phyloP scores from a whole-genome alignment of 257 asterid species.

The Nicotiana paniculata region DNA sequence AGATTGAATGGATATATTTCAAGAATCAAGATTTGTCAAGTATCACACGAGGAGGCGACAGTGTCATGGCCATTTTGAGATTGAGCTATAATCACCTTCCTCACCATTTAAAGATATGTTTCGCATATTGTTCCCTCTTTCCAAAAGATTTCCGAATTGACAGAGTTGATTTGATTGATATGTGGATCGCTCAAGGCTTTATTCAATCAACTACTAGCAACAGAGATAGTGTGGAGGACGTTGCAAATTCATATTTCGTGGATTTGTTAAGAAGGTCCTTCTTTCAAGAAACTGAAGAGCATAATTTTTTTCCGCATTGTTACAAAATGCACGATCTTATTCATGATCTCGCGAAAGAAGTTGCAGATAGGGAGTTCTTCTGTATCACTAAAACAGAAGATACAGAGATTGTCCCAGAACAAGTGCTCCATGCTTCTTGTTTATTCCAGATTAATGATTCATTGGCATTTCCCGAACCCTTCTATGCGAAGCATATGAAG shows the following conservation, averaged over 20 bases:
- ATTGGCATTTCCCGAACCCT: neutral
- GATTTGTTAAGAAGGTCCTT: neutral
- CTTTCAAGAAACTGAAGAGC: neutral
- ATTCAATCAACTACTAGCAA: neutral
- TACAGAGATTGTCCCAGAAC: neutral
- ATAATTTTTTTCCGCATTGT: too few species aligned
- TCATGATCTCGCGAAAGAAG: conserved; percentile 3
- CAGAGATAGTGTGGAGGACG: neutral
- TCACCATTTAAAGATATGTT: neutral
- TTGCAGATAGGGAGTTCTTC: neutral
- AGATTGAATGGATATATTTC: neutral
- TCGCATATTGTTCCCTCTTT: neutral
- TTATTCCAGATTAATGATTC: neutral
- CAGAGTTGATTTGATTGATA: neutral
- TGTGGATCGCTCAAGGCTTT: conserved; percentile 13
- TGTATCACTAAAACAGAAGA: neutral
- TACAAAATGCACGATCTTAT: conserved; percentile 6
- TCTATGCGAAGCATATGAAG: neutral
- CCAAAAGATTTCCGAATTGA: neutral
- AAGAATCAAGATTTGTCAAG: neutral
- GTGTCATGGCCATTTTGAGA: neutral
- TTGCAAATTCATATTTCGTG: neutral
- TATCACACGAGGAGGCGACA: neutral
- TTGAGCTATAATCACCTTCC: conserved; percentile 12
- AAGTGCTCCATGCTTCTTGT: neutral